Evolutionary conservation across 495 filamentous ascomycete genomes (phyloP).

Genomic region (Penicillium samsonianum): DNA sequence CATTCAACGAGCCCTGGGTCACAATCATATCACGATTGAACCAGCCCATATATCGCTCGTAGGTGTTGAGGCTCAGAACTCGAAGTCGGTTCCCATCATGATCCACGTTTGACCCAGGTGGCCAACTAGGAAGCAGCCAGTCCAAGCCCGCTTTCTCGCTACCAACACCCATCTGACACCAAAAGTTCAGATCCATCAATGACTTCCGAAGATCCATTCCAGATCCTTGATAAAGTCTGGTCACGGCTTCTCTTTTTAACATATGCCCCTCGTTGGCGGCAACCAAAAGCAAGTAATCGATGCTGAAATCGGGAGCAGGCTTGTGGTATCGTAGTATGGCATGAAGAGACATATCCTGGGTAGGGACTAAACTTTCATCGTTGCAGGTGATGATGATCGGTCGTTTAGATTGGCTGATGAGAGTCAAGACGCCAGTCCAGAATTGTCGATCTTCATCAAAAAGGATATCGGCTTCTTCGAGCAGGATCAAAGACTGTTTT

Average conservation of each 20-base stretch:
- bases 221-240: constrained; percentile 67
- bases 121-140: constrained; percentile 80
- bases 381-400: constrained; percentile 96
- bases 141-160: constrained; percentile 83
- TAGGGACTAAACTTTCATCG: constrained; percentile 74
- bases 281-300: constrained; percentile 79
- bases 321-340: constrained; percentile 81
- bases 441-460: constrained; percentile 96
- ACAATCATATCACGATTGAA: constrained; percentile 57
- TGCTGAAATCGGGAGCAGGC: constrained; percentile 66
- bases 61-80: constrained; percentile 84
- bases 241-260: constrained; percentile 64
- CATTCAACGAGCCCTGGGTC: constrained; percentile 19
- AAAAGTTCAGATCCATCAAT: constrained; percentile 88
- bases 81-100: constrained; percentile 63
- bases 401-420: constrained; percentile 81
- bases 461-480: constrained; percentile 92
- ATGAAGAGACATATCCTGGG: constrained; percentile 69
- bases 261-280: constrained; percentile 92
- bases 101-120: constrained; percentile 67
- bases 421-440: constrained; percentile 75
- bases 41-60: constrained; percentile 75
- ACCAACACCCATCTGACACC: constrained; percentile 96
- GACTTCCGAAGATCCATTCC: constrained; percentile 73
- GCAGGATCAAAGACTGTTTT: constrained; percentile 90